Evolutionary conservation across 495 filamentous ascomycete genomes (phyloP).

Genomic region (Hyphodiscus hymeniophilus): DNA sequence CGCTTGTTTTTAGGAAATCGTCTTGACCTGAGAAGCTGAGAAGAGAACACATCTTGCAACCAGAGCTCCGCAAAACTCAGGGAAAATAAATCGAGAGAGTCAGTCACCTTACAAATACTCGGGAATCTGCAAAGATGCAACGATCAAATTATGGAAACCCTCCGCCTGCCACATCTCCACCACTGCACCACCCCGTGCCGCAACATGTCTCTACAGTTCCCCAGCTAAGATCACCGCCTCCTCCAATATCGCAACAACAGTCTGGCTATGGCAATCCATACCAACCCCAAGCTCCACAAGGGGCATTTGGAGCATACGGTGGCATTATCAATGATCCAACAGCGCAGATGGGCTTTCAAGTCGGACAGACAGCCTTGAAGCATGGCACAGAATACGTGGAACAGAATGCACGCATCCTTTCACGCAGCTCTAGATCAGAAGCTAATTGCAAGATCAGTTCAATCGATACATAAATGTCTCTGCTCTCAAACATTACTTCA

Average conservation of each 20-base stretch:
- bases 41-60: not conserved
- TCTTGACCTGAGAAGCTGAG: not conserved
- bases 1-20: not conserved
- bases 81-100: not conserved
- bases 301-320: conserved; percentile 60
- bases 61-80: not conserved
- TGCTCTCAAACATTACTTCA: conserved; percentile 94
- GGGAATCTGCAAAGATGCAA: conserved; percentile 54
- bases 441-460: conserved; percentile 43
- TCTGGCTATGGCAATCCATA: conserved; percentile 73
- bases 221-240: conserved; percentile 95
- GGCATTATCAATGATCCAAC: conserved; percentile 92
- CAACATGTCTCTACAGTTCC: conserved; percentile 98
- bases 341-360: conserved; percentile 92
- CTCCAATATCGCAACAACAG: conserved; percentile 65
- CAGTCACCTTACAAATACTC: not conserved
- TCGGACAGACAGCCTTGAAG: conserved; percentile 82
- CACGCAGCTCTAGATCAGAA: not conserved
- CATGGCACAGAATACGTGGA: conserved; percentile 90
- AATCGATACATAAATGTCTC: conserved; percentile 90
- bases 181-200: conserved; percentile 94
- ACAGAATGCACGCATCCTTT: conserved; percentile 57
- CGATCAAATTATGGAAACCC: conserved; percentile 64
- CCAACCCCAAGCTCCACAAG: conserved; percentile 44
- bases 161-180: conserved; percentile 75